phyloP scores from a whole-genome alignment of 2,329 filamentous ascomycete species.

The Alternaria brassicae region DNA sequence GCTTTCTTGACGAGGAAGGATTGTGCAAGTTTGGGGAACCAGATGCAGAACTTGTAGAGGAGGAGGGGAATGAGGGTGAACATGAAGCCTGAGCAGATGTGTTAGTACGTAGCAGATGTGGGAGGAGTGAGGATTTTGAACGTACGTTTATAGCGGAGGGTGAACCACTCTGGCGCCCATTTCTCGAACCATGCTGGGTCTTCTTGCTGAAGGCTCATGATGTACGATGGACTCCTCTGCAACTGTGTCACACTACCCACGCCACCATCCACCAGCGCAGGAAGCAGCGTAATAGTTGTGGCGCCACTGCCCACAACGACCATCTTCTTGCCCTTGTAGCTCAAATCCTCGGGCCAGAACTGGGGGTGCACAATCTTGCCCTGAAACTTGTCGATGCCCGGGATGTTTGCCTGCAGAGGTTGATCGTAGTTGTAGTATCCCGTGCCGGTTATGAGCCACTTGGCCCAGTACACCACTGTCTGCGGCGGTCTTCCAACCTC shows the following conservation, averaged over 20 bases:
- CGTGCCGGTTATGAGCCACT: conserved; percentile 65
- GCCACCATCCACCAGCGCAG: conserved; percentile 70
- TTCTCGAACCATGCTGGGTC: conserved; percentile 45
- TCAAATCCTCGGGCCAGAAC: conserved; percentile 75
- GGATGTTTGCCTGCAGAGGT: conserved; percentile 67
- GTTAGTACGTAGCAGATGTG: neutral
- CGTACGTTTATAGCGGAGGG: conserved; percentile 56
- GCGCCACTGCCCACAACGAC: conserved; percentile 80
- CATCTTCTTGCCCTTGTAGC: conserved; percentile 71
- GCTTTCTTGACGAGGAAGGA: conserved; percentile 57
- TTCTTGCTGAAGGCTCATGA: conserved; percentile 62
- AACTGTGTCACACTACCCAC: conserved; percentile 74
- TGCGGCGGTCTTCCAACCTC: conserved; percentile 38
- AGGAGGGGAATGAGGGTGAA: conserved; percentile 59
- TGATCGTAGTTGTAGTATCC: conserved; percentile 79
- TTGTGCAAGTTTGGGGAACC: conserved; percentile 60
- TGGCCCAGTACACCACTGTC: conserved; percentile 48
- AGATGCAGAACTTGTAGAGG: conserved; percentile 59
- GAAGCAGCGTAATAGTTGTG: conserved; percentile 79
- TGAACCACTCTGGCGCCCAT: conserved; percentile 58
- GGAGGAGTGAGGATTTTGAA: neutral
- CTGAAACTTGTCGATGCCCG: conserved; percentile 70
- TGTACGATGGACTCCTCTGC: conserved; percentile 73
- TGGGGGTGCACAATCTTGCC: conserved; percentile 73
- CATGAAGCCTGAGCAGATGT: conserved; percentile 48